These are phyloP conservation scores for Dipodascus geniculatus DNA, from an alignment of 805 yeast species.

Conservation along the genomic window DNA sequence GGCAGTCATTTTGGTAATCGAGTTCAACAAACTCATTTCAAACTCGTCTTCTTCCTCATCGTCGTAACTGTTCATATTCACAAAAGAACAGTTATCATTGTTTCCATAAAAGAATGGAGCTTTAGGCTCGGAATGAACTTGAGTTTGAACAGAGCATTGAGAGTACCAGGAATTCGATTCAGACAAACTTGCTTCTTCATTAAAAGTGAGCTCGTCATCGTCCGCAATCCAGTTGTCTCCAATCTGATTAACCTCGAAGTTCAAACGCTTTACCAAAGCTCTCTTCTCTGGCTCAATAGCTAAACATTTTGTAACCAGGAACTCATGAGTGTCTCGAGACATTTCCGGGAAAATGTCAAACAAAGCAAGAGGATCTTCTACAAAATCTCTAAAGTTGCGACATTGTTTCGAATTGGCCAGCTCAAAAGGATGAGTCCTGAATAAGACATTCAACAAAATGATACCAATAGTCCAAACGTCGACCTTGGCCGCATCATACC, in stretches of 20 bases:
- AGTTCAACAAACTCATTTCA: not conserved
- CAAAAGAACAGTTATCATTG: not conserved
- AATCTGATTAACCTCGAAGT: conserved; percentile 50
- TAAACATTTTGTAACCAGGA: conserved; percentile 54
- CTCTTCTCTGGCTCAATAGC: conserved; percentile 84
- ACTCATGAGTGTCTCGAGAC: conserved; percentile 79
- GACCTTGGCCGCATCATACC: conserved; percentile 68
- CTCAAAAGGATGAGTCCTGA: conserved; percentile 86
- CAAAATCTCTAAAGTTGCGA: conserved; percentile 72
- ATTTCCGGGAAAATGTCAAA: conserved; percentile 89
- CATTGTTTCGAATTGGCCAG: conserved; percentile 64
- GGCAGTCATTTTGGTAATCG: not conserved
- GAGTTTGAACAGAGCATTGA: not conserved
- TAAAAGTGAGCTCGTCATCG: conserved; percentile 7
- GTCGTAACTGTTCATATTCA: not conserved
- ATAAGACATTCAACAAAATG: conserved; percentile 69
- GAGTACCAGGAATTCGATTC: not conserved
- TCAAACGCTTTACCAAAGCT: conserved; percentile 38
- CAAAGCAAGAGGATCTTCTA: conserved; percentile 74
- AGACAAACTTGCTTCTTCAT: not conserved
- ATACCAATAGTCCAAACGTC: conserved; percentile 93
- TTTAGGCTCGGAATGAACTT: not conserved
- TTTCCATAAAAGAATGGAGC: not conserved
- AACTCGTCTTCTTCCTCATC: not conserved
- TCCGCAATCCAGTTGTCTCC: conserved; percentile 62